Evolutionary conservation across 805 yeast species (phyloP).

Genomic region (Saccharomycopsis sp.): DNA sequence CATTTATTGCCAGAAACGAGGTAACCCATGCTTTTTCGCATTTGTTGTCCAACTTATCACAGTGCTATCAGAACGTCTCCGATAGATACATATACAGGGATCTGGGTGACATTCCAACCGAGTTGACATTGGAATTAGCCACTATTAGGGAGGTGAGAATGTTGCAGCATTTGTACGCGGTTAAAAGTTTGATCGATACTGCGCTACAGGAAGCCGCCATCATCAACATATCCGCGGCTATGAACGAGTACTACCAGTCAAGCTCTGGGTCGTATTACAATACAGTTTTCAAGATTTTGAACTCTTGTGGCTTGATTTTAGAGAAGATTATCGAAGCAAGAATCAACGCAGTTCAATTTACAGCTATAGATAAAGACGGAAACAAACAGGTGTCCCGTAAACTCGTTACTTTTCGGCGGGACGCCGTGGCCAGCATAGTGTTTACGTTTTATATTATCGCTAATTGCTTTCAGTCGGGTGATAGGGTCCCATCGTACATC

Average conservation of each 20-base stretch:
- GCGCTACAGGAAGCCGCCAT: conserved; percentile 6
- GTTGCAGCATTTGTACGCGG: conserved; percentile 37
- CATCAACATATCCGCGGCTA: conserved; percentile 7
- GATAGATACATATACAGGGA: conserved; percentile 45
- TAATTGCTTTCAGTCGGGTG: conserved; percentile 34
- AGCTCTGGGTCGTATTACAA: background rate
- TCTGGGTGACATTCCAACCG: conserved; percentile 40
- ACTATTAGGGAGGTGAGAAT: conserved; percentile 43
- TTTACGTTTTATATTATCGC: conserved; percentile 37
- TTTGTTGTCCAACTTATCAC: conserved; percentile 36
- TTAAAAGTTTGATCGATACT: conserved; percentile 30
- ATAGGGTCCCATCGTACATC: conserved; percentile 36
- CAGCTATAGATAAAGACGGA: conserved; percentile 38
- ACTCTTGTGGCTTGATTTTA: conserved; percentile 34
- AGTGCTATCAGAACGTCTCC: conserved; percentile 40
- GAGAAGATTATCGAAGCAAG: conserved; percentile 43
- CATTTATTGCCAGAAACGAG: conserved; percentile 39
- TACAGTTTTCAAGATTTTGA: conserved; percentile 30
- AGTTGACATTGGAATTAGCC: conserved; percentile 35
- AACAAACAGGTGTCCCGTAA: conserved; percentile 33
- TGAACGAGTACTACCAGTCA: conserved; percentile 2
- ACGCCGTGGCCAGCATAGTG: conserved; percentile 40
- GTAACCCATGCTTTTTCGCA: conserved; percentile 34
- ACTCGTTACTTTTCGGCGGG: conserved; percentile 39
- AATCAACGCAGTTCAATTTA: conserved; percentile 41